Conservation (phyloP, 371 early-diverging fungal species). For the Cokeromyces recurvatus region DNA sequence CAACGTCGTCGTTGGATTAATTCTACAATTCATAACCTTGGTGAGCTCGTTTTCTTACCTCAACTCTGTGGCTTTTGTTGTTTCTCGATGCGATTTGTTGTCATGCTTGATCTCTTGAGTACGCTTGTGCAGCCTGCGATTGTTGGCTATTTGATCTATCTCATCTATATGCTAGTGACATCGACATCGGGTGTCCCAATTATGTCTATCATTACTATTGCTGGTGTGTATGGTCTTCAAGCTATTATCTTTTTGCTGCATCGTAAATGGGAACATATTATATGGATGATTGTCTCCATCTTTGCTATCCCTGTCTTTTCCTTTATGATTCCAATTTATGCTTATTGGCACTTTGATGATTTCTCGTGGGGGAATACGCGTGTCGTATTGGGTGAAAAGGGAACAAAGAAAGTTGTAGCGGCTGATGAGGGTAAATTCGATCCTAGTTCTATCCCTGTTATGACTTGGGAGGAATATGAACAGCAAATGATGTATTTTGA, state of each 20-base stretch:
- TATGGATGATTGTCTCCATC: constrained; percentile 92
- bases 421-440: constrained; percentile 67
- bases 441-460: constrained; percentile 57
- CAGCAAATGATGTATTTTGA: constrained; percentile 29
- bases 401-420: constrained; percentile 54
- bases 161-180: constrained; percentile 52
- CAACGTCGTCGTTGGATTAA: constrained; percentile 99
- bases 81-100: constrained; percentile 97
- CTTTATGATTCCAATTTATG: constrained; percentile 73
- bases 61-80: constrained; percentile 93
- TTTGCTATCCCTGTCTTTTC: constrained; percentile 79
- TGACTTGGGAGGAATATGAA: constrained; percentile 91
- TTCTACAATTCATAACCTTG: constrained; percentile 94
- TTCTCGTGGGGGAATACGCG: constrained; percentile 97
- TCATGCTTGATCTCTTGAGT: constrained; percentile 85
- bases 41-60: constrained; percentile 83
- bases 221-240: constrained; percentile 76
- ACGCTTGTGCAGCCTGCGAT: constrained; percentile 91
- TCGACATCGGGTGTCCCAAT: constrained; percentile 37
- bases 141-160: constrained; percentile 71
- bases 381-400: constrained; percentile 72
- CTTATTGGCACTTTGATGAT: constrained; percentile 96
- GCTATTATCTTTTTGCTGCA: constrained; percentile 78
- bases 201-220: constrained; percentile 60
- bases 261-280: constrained; percentile 85